Evolutionary conservation across 2,329 filamentous ascomycete genomes (phyloP), one percentile per base, ranked within the genome.

Genomic region (Verticillium albo-atrum): DNA sequence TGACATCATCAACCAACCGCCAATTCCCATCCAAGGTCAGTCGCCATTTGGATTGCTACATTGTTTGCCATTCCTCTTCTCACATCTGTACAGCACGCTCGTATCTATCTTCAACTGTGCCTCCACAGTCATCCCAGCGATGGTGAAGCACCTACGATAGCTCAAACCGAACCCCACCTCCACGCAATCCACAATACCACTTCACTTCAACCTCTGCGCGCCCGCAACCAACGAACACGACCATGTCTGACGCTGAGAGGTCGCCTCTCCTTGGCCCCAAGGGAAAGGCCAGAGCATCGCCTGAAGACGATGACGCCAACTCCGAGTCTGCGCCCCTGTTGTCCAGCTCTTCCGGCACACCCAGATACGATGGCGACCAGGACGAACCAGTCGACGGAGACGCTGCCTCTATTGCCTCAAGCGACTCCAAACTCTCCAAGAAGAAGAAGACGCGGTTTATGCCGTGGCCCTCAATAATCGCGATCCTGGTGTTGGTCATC

Each of bases 381-480:
- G 68, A 71, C 57, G 71, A 72, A 35, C 63, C 64, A 26, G 63
- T 64, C 23, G 68, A 68, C 32, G 62, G 65, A 66, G 35, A 55
- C 28, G 56, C 62, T 15, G 57, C 59, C 10, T 68, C 67, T 17
- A 15, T 58, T 51, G 65, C 64, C 25, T 61, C 63, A 51, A 34
- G 60, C 25, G 42, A 53, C 55, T 62, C 58, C 37, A 60, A 65
- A 34, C 60, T 64, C 2, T 47, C 63, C 28, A 68, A 70, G 20
- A 61, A 62, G n/a, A 65, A 68, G 5, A 78, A 75, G 60, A 72
- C 70, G 42, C 69, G 75, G 60, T 73, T 75, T 63, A 77, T 79
- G 64, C 79, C 87, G 76, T 96, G 91, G 91, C 89, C 91, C 9
- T 94, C 89, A 37, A 79, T 92, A 32, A 80, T 96, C 37, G 89